Percentiles rank a stretch among this genome's conserved stretches.
These are phyloP conservation scores for Cordyceps javanica DNA, from an alignment of 2,329 filamentous ascomycete species.

Conservation along the genomic window DNA sequence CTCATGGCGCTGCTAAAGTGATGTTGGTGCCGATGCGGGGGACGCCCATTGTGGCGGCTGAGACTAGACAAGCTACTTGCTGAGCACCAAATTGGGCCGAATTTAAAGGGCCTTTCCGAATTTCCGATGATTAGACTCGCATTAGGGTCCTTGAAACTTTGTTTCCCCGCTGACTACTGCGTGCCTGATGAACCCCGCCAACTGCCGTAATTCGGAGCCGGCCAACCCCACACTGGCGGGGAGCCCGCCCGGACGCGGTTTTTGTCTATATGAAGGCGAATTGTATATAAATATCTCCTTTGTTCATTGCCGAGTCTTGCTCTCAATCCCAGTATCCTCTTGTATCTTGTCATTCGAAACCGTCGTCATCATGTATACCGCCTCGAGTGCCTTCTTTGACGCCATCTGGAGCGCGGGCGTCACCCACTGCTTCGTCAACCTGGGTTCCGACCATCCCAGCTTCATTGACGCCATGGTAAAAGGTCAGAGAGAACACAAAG, in stretches of 20 bases:
- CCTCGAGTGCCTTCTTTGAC: constrained; percentile 78
- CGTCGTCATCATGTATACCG: constrained; percentile 52
- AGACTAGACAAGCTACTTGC: too few species aligned
- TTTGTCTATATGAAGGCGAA: background rate
- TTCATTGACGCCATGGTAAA: constrained; percentile 78
- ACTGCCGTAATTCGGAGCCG: constrained; percentile 2
- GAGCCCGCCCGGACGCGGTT: background rate
- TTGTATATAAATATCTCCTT: background rate
- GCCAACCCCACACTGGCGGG: background rate
- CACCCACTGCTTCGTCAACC: constrained; percentile 56
- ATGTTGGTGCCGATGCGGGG: too few species aligned
- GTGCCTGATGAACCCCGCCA: background rate
- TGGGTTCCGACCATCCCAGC: constrained; percentile 67
- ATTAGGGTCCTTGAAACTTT: background rate
- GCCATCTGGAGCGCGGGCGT: constrained; percentile 66
- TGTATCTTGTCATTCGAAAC: background rate
- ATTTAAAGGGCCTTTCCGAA: too few species aligned
- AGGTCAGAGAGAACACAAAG: constrained; percentile 60
- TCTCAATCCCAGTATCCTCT: background rate
- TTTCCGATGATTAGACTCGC: background rate
- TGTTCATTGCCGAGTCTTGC: too few species aligned
- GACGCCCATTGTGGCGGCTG: background rate
- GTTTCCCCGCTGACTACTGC: background rate
- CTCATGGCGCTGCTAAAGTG: background rate
- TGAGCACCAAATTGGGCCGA: too few species aligned